Evolutionary conservation across 2,329 filamentous ascomycete species (phyloP).

Genomic region (Cercospora sojina): DNA sequence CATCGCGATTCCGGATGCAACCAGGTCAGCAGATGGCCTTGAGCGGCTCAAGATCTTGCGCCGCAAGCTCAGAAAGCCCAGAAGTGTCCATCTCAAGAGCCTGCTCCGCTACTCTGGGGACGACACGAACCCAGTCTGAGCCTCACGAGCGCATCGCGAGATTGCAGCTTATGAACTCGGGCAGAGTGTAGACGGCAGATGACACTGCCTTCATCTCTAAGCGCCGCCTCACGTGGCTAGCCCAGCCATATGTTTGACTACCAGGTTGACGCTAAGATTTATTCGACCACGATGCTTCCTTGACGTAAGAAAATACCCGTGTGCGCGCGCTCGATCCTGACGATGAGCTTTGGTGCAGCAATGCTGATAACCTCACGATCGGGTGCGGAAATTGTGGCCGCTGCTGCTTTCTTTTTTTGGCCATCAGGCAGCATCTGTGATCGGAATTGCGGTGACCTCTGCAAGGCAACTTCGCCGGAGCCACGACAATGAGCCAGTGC

Average conservation of each 20-base stretch:
- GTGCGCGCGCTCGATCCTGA: background rate
- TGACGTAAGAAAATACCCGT: background rate
- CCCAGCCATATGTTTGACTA: slow-evolving; percentile 1
- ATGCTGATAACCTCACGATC: background rate
- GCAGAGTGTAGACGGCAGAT: background rate
- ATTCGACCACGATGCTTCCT: background rate
- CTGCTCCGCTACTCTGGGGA: background rate
- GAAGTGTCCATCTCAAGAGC: background rate
- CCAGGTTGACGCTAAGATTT: background rate
- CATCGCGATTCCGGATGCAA: background rate
- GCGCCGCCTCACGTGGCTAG: background rate
- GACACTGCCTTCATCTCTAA: background rate
- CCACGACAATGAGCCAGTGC: background rate
- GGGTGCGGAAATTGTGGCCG: background rate
- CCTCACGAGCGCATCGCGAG: background rate
- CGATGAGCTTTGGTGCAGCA: background rate
- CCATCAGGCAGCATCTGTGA: background rate
- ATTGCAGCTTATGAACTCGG: background rate
- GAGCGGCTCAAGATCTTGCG: background rate
- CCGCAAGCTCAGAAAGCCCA: background rate
- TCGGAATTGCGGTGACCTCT: background rate
- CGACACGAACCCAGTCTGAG: background rate
- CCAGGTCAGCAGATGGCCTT: background rate
- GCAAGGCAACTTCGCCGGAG: background rate
- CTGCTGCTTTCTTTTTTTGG: background rate